Conservation (phyloP, 139 green algal species). For the Yamagishiella unicocca region DNA sequence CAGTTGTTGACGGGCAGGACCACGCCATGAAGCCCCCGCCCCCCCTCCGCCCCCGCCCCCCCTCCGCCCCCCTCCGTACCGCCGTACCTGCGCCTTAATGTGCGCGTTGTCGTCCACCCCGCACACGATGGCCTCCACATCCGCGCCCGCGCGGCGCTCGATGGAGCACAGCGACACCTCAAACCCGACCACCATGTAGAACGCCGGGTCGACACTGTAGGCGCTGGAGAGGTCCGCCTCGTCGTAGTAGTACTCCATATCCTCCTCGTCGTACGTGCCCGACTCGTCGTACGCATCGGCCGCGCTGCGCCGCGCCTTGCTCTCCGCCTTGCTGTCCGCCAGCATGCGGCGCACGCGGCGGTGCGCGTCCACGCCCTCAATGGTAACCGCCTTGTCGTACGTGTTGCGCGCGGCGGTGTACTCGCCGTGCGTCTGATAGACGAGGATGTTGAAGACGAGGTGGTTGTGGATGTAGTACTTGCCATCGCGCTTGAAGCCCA, state of each 20-base stretch:
- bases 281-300: not conserved
- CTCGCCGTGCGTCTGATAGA: conserved; percentile 89
- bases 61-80: not conserved
- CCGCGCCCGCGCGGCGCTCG: conserved; percentile 66
- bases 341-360: conserved; percentile 4
- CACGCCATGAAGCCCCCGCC: too few species aligned
- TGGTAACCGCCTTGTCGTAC: conserved; percentile 41
- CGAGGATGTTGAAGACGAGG: conserved; percentile 94
- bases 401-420: conserved; percentile 63
- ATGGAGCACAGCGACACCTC: conserved; percentile 85
- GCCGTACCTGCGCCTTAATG: conserved; percentile 54
- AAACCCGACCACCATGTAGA: conserved; percentile 49
- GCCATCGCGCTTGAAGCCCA: conserved; percentile 77
- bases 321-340: not conserved
- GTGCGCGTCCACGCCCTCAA: conserved; percentile 66
- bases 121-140: conserved; percentile 80
- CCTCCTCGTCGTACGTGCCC: not conserved
- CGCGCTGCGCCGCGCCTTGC: not conserved
- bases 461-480: conserved; percentile 96
- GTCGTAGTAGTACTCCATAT: conserved; percentile 12
- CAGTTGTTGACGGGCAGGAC: too few species aligned
- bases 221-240: not conserved
- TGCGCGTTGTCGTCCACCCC: conserved; percentile 62
- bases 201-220: not conserved
- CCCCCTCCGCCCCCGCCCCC: too few species aligned